Base-by-base conservation (phyloP, 768 basidiomycete species). In the Mycena olivaceomarginata region DNA sequence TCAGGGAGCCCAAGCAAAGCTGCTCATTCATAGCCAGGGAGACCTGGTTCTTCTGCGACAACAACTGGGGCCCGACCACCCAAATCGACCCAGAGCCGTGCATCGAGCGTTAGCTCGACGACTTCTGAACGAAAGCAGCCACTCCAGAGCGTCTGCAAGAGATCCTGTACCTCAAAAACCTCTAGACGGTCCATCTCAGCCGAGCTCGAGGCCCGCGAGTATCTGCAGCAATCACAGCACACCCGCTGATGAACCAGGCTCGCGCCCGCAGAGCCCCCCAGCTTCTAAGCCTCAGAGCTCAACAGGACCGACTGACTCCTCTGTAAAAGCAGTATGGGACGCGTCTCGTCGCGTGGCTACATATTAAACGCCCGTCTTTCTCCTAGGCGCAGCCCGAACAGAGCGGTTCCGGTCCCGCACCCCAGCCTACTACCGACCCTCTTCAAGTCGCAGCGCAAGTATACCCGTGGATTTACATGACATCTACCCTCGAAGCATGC, bases 391-490 rank as follows among this genome's bases (percentile, higher is more conserved):
- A 72, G 53, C 67, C 78, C 16, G 59, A 60, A 37, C 74, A 53
- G 37, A 67, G 69, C 20, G 46, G 48, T 53, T 76, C 69, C n/a
- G 46, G 18, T 53, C 51, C 65, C 40, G 67, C 79, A n/a, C 80
- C 84, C n/a, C 62, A 81, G n/a, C 80, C 73, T 12, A 83, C 83
- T 7, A 80, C 85, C 31, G 88, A 90, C 71, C 77, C 88, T 16
- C 81, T 91, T 15, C 89, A 91, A 77, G 81, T 90, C 7, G 90
- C 89, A 1, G 90, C 91, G 15, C 91, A 92, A 72, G 82, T 87
- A 20, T 91, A 92, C 75, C 89, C 92, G 75, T 93, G 92, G 93
- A 73, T 89, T 40, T 91, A 90, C 78, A 93, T 94, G 92, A 87
- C 87, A 6, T 89, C 91, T 13, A 90, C 89, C 2, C 83, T 93